A percentile compares a stretch with the other conserved stretches of the same genome.
Conservation (phyloP, 306 rosid genomes). For the Vigna unguiculata region DNA sequence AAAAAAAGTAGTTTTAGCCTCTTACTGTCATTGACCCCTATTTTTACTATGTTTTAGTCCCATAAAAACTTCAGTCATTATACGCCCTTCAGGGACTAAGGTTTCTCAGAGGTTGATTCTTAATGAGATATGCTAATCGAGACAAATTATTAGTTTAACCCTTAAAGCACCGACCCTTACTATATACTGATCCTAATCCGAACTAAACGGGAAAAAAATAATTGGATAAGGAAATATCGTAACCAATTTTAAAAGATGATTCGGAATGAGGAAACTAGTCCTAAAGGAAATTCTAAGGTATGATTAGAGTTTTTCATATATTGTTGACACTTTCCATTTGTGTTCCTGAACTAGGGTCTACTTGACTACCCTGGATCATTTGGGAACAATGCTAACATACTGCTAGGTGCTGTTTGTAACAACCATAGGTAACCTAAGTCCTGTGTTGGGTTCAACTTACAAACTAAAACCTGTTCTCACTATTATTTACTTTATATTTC, state of each 20-base stretch:
- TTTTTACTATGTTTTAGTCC: neutral
- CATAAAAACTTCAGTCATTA: neutral
- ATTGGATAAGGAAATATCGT: neutral
- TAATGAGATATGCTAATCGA: neutral
- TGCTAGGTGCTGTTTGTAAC: slow-evolving; percentile 16
- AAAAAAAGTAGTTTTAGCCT: neutral
- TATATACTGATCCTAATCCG: neutral
- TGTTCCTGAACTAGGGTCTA: slow-evolving; percentile 16
- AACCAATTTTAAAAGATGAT: neutral
- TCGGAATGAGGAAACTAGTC: neutral
- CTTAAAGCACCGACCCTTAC: neutral
- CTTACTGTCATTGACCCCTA: too few relatives aligned
- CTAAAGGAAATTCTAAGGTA: neutral
- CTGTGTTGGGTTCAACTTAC: slow-evolving; percentile 4
- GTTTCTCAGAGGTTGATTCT: neutral
- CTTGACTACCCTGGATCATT: neutral
- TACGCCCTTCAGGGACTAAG: neutral
- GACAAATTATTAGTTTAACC: neutral
- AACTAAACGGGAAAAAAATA: neutral
- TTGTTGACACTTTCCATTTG: neutral
- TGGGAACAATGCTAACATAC: neutral
- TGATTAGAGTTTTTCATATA: neutral
- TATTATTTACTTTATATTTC: slow-evolving; percentile 13
- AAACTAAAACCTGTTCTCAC: neutral
- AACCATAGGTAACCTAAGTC: slow-evolving; percentile 1